Conservation (phyloP, 2,329 filamentous ascomycete species). For the Alternaria tenuissima region DNA sequence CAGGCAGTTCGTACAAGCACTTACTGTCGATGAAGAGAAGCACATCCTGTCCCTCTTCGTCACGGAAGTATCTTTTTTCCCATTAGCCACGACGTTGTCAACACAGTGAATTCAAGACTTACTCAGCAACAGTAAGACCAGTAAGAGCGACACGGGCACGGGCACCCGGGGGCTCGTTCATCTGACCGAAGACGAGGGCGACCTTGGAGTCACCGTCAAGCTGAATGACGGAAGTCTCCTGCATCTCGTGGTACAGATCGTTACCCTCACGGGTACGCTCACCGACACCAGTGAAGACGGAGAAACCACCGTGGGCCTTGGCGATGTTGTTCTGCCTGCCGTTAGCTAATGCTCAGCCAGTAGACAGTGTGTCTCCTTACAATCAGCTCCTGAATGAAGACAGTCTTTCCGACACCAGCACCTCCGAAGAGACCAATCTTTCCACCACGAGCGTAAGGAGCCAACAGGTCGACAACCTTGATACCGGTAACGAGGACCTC, state of each 20-base stretch:
- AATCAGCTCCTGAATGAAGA: conserved; percentile 99
- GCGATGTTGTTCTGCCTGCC: conserved; percentile 90
- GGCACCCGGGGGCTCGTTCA: conserved; percentile 99
- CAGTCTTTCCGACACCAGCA: conserved; percentile 99
- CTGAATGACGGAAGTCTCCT: conserved; percentile 99
- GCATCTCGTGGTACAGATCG: conserved; percentile 99
- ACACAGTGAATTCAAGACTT: not conserved
- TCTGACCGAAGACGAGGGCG: conserved; percentile 99
- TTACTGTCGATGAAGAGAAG: conserved; percentile 91
- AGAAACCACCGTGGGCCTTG: conserved; percentile 99
- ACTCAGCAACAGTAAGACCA: conserved; percentile 56
- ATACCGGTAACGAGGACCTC: conserved; percentile 99
- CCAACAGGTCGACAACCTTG: conserved; percentile 99
- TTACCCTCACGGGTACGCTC: conserved; percentile 99
- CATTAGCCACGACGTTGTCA: too few relatives aligned
- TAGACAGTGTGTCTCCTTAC: conserved; percentile 56
- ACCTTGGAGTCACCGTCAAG: conserved; percentile 99
- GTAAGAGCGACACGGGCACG: conserved; percentile 99
- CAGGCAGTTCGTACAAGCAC: too few relatives aligned
- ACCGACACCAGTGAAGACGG: conserved; percentile 99
- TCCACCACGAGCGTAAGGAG: conserved; percentile 99
- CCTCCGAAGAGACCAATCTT: conserved; percentile 99
- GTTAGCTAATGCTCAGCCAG: conserved; percentile 33
- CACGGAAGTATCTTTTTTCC: too few relatives aligned
- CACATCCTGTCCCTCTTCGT: conserved; percentile 84